Conservation (phyloP, 2,329 filamentous ascomycete species). For the Penicillium occitanis region DNA sequence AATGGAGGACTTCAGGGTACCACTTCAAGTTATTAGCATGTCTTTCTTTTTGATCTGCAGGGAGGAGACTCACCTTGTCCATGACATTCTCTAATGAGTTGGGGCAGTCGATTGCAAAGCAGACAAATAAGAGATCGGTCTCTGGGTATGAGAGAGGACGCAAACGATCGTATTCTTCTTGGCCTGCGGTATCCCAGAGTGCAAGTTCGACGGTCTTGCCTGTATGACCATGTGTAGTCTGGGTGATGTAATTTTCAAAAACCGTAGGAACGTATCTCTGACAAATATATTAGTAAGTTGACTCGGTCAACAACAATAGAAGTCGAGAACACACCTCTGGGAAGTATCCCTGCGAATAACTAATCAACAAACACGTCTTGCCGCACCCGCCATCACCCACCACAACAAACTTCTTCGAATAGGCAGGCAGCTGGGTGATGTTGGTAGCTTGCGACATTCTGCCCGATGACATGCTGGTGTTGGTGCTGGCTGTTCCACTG, state of each 20-base stretch:
- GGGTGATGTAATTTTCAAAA: slow-evolving; percentile 99
- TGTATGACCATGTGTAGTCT: slow-evolving; percentile 80
- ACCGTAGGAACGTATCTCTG: slow-evolving; percentile 99
- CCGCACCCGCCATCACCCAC: slow-evolving; percentile 97
- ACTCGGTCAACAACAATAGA: background rate
- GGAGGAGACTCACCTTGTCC: slow-evolving; percentile 73
- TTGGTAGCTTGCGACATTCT: slow-evolving; percentile 77
- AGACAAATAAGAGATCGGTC: slow-evolving; percentile 96
- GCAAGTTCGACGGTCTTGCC: slow-evolving; percentile 96
- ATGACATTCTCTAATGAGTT: slow-evolving; percentile 98
- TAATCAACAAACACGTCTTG: slow-evolving; percentile 97
- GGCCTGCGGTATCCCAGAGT: slow-evolving; percentile 89
- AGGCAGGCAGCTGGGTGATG: slow-evolving; percentile 85
- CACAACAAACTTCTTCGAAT: slow-evolving; percentile 99
- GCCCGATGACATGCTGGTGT: slow-evolving; percentile 70
- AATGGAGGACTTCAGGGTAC: slow-evolving; percentile 98
- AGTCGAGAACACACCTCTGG: slow-evolving; percentile 70
- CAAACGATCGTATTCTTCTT: slow-evolving; percentile 56
- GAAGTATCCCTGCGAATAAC: slow-evolving; percentile 98
- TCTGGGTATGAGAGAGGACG: slow-evolving; percentile 96
- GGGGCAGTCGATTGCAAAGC: slow-evolving; percentile 98
- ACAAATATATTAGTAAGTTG: background rate
- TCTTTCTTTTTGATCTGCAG: background rate
- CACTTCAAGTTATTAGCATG: slow-evolving; percentile 60
- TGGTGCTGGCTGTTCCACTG: slow-evolving; percentile 66